A percentile compares a stretch with the other conserved stretches of the same genome.
Evolutionary conservation across 1,284 basidiomycete genomes (phyloP).

Genomic region (Pyrrhoderma lamaoense): DNA sequence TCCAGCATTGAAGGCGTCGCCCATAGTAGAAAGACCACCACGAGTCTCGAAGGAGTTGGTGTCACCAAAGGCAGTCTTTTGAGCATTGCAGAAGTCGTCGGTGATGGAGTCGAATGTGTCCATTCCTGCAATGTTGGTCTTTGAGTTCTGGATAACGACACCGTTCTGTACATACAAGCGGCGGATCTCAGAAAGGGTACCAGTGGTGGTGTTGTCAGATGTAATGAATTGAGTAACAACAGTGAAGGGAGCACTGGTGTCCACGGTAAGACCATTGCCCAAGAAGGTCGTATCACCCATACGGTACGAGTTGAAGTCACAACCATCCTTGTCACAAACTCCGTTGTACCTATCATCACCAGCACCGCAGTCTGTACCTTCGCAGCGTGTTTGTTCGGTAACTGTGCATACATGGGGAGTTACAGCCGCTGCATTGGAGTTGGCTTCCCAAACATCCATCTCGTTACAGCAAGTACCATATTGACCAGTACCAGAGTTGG

Average conservation of each 20-base stretch:
- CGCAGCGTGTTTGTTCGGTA: slow-evolving; percentile 34
- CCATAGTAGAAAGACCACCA: slow-evolving; percentile 27
- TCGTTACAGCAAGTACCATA: slow-evolving; percentile 46
- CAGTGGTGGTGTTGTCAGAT: slow-evolving; percentile 35
- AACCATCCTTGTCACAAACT: slow-evolving; percentile 45
- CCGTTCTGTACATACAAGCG: slow-evolving; percentile 48
- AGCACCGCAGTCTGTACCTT: slow-evolving; percentile 33
- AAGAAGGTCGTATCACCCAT: slow-evolving; percentile 43
- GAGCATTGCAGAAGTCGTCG: slow-evolving; percentile 31
- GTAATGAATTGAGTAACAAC: slow-evolving; percentile 46
- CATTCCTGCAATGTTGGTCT: slow-evolving; percentile 36
- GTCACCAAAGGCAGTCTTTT: slow-evolving; percentile 35
- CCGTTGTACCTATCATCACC: slow-evolving; percentile 34
- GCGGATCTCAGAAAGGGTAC: slow-evolving; percentile 42
- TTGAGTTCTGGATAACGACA: slow-evolving; percentile 43
- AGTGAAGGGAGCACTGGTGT: slow-evolving; percentile 40
- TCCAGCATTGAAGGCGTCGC: slow-evolving; percentile 22
- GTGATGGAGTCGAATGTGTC: slow-evolving; percentile 32
- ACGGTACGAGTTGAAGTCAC: slow-evolving; percentile 51
- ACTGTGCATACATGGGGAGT: slow-evolving; percentile 42
- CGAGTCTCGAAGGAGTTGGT: slow-evolving; percentile 29
- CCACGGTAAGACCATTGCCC: slow-evolving; percentile 38
- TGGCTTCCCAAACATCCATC: slow-evolving; percentile 55
- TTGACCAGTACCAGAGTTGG: slow-evolving; percentile 38
- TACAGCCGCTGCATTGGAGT: slow-evolving; percentile 39